phyloP scores from a whole-genome alignment of 139 green algal genomes.

The Chlorella vulgaris region DNA sequence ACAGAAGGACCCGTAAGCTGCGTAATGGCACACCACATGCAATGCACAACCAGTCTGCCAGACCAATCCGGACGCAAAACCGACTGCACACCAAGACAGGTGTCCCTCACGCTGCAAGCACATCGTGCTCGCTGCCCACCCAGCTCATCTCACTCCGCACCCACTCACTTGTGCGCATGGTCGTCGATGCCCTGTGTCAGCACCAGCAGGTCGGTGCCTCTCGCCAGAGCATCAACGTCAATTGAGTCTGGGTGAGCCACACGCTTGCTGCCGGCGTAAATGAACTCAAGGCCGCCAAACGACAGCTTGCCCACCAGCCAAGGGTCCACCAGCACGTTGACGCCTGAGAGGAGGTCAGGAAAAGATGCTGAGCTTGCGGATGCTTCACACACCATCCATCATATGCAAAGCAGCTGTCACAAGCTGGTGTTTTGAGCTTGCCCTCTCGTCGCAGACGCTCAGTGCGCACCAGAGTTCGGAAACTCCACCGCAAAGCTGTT shows the following conservation, averaged over 20 bases:
- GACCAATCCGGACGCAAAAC: too few species aligned
- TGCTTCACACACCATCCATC: too few species aligned
- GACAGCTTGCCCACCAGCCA: slow-evolving; percentile 82
- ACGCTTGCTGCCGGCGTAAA: slow-evolving; percentile 75
- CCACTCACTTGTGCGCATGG: slow-evolving; percentile 67
- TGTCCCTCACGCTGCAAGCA: too few species aligned
- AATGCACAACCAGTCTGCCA: too few species aligned
- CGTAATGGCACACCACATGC: too few species aligned
- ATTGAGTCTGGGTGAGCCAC: slow-evolving; percentile 27
- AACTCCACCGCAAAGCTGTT: slow-evolving; percentile 76
- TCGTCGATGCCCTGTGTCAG: slow-evolving; percentile 80
- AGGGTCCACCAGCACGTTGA: slow-evolving; percentile 81
- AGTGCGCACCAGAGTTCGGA: slow-evolving; percentile 63
- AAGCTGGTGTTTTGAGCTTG: not conserved
- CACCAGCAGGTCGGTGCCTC: slow-evolving; percentile 70
- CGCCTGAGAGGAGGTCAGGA: slow-evolving; percentile 44
- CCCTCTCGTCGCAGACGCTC: too few species aligned
- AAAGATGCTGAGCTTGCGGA: not conserved
- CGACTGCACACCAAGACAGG: too few species aligned
- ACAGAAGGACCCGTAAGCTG: too few species aligned
- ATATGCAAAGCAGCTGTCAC: not conserved
- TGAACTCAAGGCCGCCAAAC: slow-evolving; percentile 72
- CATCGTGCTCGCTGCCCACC: not conserved
- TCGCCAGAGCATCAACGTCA: slow-evolving; percentile 56
- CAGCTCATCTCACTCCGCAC: too few species aligned